A percentile compares a stretch with the other conserved stretches of the same genome.
Evolutionary conservation across 441 rosid genomes (phyloP).

Genomic region (Croton setiger): DNA sequence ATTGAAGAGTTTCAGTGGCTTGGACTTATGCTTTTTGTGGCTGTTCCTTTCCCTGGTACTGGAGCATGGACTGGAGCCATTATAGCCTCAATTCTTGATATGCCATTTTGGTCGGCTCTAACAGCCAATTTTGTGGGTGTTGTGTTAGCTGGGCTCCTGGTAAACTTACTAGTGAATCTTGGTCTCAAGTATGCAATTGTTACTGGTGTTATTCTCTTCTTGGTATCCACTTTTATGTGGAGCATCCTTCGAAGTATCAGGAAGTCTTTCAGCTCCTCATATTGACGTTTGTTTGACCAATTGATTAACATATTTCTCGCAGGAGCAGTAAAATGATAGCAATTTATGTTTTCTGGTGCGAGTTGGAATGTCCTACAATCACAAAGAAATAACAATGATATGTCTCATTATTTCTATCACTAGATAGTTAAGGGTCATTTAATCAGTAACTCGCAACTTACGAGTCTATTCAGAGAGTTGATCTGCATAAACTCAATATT

Average conservation of each 20-base stretch:
- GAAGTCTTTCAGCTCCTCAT: constrained; percentile 46
- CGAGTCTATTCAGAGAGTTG: constrained; percentile 8
- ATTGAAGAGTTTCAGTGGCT: constrained; percentile 92
- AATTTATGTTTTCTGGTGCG: neutral
- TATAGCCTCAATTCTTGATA: constrained; percentile 81
- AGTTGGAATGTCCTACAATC: neutral
- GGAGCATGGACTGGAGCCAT: constrained; percentile 98
- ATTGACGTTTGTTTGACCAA: constrained; percentile 18
- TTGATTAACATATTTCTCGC: neutral
- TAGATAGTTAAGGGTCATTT: neutral
- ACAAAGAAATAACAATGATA: too few relatives aligned
- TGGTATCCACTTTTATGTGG: constrained; percentile 83
- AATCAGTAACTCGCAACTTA: constrained; percentile 5
- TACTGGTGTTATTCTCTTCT: constrained; percentile 62
- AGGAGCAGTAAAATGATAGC: neutral
- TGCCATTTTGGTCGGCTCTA: constrained; percentile 84
- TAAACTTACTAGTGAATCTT: constrained; percentile 77
- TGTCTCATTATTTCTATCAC: neutral
- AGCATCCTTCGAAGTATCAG: constrained; percentile 55
- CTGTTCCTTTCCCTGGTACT: constrained; percentile 94
- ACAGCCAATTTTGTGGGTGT: constrained; percentile 83
- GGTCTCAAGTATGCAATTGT: constrained; percentile 71
- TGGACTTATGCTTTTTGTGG: constrained; percentile 91
- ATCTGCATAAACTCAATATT: neutral
- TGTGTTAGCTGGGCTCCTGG: constrained; percentile 76